A percentile compares a stretch with the other conserved stretches of the same genome.
phyloP scores from a whole-genome alignment of 192 early-diverging fungal genomes.

The Coemansia sp. region DNA sequence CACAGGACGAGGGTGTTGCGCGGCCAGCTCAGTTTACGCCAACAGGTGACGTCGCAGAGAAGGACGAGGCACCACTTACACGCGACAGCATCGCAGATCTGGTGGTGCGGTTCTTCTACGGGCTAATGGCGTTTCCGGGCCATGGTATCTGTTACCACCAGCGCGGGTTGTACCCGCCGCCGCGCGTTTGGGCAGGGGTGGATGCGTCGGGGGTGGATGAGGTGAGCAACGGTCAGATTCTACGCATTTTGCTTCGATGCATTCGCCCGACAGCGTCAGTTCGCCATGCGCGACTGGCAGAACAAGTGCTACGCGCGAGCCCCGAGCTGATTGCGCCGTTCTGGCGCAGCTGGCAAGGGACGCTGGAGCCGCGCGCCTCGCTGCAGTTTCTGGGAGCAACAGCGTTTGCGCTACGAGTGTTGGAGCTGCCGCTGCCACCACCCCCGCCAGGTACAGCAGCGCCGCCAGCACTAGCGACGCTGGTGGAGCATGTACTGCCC shows the following conservation, averaged over 20 bases:
- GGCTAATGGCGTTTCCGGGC: slow-evolving; percentile 48
- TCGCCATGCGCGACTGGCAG: slow-evolving; percentile 33
- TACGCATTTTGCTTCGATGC: slow-evolving; percentile 37
- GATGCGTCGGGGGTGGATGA: slow-evolving; percentile 16
- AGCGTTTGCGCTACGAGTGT: slow-evolving; percentile 37
- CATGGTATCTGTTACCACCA: slow-evolving; percentile 50
- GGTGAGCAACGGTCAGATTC: slow-evolving; percentile 45
- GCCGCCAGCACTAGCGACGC: slow-evolving; percentile 35
- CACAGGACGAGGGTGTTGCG: slow-evolving; percentile 16
- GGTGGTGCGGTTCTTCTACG: slow-evolving; percentile 39
- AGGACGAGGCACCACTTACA: neutral
- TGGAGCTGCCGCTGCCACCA: slow-evolving; percentile 34
- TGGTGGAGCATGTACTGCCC: slow-evolving; percentile 47
- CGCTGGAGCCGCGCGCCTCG: slow-evolving; percentile 48
- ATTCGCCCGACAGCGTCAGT: slow-evolving; percentile 29
- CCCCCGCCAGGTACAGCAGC: neutral
- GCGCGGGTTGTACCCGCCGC: slow-evolving; percentile 45
- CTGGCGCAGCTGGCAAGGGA: slow-evolving; percentile 36
- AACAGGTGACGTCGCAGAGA: neutral
- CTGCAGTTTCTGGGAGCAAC: slow-evolving; percentile 39
- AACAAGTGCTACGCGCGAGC: slow-evolving; percentile 33
- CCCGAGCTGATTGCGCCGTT: slow-evolving; percentile 54
- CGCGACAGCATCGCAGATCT: slow-evolving; percentile 36
- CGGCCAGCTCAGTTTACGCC: slow-evolving; percentile 25
- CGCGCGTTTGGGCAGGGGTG: slow-evolving; percentile 5